Evolutionary conservation across 164 flowering plant species (phyloP).

Genomic region (Stephania cephalantha): DNA sequence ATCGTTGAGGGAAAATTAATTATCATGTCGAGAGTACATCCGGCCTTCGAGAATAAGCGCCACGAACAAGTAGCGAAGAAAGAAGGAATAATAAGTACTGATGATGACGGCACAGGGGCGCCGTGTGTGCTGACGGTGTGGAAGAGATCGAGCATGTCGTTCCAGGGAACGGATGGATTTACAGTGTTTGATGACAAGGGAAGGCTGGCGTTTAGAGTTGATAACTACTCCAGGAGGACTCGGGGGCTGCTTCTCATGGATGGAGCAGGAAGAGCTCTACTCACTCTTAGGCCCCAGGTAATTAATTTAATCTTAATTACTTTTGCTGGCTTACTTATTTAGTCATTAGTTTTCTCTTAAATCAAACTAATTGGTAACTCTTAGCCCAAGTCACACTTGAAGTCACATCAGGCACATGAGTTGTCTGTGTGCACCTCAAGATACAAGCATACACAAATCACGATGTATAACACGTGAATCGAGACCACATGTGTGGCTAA

Average conservation of each 20-base stretch:
- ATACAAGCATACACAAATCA: no score
- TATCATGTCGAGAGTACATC: constrained; percentile 35
- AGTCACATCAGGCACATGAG: no score
- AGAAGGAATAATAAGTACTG: not conserved
- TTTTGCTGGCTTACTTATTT: not conserved
- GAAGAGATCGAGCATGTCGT: constrained; percentile 68
- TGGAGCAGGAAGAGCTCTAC: constrained; percentile 44
- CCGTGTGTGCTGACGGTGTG: constrained; percentile 44
- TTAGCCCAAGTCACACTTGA: no score
- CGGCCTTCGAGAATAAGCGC: constrained; percentile 10
- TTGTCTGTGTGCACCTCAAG: no score
- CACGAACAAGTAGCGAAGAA: not conserved
- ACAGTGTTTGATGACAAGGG: constrained; percentile 48
- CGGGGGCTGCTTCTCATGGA: constrained; percentile 56
- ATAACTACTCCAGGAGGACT: constrained; percentile 45
- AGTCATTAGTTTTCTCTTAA: not conserved
- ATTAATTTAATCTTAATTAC: not conserved
- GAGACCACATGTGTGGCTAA: no score
- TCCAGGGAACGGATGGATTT: constrained; percentile 64
- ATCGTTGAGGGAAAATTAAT: not conserved
- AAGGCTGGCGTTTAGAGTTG: constrained; percentile 46
- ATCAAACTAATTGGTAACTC: not conserved
- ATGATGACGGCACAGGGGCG: not conserved
- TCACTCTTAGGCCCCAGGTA: constrained; percentile 51
- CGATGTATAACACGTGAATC: no score